Evolutionary conservation across 164 flowering plant species (phyloP), one percentile per base, ranked within the genome.

Genomic region (grape (Vitis vinifera)): DNA sequence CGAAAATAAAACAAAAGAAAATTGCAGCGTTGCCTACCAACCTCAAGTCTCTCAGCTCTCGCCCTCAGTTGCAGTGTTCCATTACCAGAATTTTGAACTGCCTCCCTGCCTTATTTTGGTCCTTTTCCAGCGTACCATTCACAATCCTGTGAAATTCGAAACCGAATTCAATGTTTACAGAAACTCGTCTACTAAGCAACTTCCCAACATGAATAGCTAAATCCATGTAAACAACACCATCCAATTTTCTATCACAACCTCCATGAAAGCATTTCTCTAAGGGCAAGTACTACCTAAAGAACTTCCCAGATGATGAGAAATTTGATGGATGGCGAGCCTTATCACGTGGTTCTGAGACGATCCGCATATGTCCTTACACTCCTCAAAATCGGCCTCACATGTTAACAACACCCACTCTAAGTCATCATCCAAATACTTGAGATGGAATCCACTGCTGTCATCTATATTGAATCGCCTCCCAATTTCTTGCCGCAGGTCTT

Each of bases 351-450:
- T 55, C 60, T 62, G 58, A 29, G 77, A 75, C 10, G 81, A 73
- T 62, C 62, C 37, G 67, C 73, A 78, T 11, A 80, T 68, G 29
- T 83, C 83, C 52, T 80, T 55, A 58, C 86, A 83, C 71, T 83
- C 86, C 59, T 83, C 79, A 65, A 76, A 66, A 65, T 83, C 86
- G 44, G 76, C 86, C 59, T 83, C 82, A 66, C 84, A 83, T 1
- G 84, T 80, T 44, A 83, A 29, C 48, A 83, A 68, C 4, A 83
- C 79, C 86, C 86, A 83, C 44, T 83, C 86, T 15, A 68, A 69
- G 51, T 80, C 86, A 67, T 83, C 86, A 69, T 80, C 86, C 76
- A 80, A 72, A 77, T 83, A 83, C 70, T 78, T 83, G 47, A 83
- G 48, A 44, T 78, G 74, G 49, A 67, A 69, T 56, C 62, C 60